Evolutionary conservation across 305 asterid genomes (phyloP), one percentile per base, ranked within the genome.

Genomic region (Fraxinus sp.): DNA sequence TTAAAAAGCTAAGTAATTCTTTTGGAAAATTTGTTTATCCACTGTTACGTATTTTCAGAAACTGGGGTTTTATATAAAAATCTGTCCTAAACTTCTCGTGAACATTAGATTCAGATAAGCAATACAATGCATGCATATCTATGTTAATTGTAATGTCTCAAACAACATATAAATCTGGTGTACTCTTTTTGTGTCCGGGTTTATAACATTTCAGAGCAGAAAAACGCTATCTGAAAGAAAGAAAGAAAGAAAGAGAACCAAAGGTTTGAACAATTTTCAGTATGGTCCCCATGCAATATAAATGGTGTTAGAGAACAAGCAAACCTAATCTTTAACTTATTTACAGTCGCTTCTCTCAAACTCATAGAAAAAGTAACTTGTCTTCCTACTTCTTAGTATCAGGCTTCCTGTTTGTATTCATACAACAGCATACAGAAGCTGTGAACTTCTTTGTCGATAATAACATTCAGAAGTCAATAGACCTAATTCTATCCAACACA

Each of bases 1-100:
- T 52, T 70, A 78, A 33, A 78, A 75, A 62, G 32, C 33, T 57
- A 79, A 72, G 30, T 80, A 74, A 62, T 78, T 59, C 77, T 33
- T 71, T 71, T 30, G 26, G 75, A 71, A 33, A 71, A 71, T 2
- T 71, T 33, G 43, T 70, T 33, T 71, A 33, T 71, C 10, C 77
- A 71, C 43, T 32, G 22, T 71, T 14, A 16, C 18, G 14, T n/a
- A 28, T 30, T 68, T 68, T 39, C 75, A 68, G 75, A 68, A 30
- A 68, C 18, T 30, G 37, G 14, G 71, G 75, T 28, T 68, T 68
- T 68, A 14, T 68, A 14, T 33, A 71, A 32, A 71, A 71, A 71
- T 14, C 7, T 71, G 77, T 71, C 14, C 41, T 32, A 30, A 71
- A 14, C 46, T 33, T 71, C 46, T 32, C 26, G 0, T 70, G 39